Conservation (phyloP, 2,329 filamentous ascomycete species). For the Dothistroma pini region DNA sequence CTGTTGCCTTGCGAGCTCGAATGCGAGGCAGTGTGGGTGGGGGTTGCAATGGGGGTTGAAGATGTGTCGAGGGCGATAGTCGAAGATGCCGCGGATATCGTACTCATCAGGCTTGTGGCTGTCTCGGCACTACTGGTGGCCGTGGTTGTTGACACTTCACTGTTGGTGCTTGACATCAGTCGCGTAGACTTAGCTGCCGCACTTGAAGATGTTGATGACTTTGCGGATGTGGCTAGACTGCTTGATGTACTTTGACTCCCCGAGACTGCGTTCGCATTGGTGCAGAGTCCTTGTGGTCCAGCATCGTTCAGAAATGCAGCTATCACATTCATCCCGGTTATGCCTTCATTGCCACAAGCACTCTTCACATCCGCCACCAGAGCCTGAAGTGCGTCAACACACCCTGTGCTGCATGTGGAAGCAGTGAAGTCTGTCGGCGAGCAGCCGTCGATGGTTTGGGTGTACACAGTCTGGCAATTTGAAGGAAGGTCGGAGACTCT, state of each 20-base stretch:
- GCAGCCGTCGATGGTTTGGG: conserved; percentile 40
- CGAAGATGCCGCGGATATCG: conserved; percentile 14
- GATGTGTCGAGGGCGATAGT: conserved; percentile 22
- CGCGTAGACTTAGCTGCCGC: background rate
- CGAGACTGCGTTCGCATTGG: conserved; percentile 29
- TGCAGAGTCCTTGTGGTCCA: conserved; percentile 40
- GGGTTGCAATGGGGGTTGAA: conserved; percentile 15
- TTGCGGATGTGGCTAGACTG: conserved; percentile 6
- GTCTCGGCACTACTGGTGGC: conserved; percentile 15
- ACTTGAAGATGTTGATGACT: conserved; percentile 8
- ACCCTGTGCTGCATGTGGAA: conserved; percentile 39
- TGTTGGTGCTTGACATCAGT: conserved; percentile 7
- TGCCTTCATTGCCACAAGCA: conserved; percentile 35
- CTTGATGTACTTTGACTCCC: conserved; percentile 10
- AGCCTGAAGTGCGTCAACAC: conserved; percentile 39
- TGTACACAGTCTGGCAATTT: conserved; percentile 42
- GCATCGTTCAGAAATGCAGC: conserved; percentile 41
- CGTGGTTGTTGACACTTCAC: conserved; percentile 6
- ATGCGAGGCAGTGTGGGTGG: conserved; percentile 27
- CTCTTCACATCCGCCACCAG: conserved; percentile 35
- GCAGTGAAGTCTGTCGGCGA: conserved; percentile 40
- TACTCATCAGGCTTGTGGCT: conserved; percentile 14
- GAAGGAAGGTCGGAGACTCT: conserved; percentile 39
- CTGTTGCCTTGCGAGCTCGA: conserved; percentile 35
- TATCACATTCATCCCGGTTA: conserved; percentile 40